Conservation (phyloP, 1,284 basidiomycete species). For the Singerocomus rubriflavus region DNA sequence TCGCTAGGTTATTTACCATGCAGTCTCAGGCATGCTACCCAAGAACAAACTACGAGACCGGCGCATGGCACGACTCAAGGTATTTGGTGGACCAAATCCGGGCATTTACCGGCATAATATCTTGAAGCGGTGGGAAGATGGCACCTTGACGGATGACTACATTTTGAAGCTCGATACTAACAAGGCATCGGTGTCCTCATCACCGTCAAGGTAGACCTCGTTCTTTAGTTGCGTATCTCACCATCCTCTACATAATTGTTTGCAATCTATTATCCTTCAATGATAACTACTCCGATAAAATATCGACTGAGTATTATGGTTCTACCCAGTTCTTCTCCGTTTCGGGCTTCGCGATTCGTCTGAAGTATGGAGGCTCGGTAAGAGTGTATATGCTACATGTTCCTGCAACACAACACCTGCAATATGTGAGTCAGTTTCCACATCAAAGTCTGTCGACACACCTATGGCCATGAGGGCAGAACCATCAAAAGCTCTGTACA, state of each 20-base stretch:
- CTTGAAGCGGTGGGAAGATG: slow-evolving; percentile 74
- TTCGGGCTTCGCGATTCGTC: slow-evolving; percentile 9
- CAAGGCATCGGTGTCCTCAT: slow-evolving; percentile 19
- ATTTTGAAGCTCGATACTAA: slow-evolving; percentile 36
- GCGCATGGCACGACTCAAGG: slow-evolving; percentile 79
- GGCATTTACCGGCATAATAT: slow-evolving; percentile 68
- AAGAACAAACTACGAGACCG: slow-evolving; percentile 92
- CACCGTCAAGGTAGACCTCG: slow-evolving; percentile 11
- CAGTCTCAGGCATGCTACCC: slow-evolving; percentile 94
- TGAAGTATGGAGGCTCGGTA: not conserved
- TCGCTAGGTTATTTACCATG: slow-evolving; percentile 87
- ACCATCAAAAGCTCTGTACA: slow-evolving; percentile 73
- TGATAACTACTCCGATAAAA: not conserved
- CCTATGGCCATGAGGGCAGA: slow-evolving; percentile 70
- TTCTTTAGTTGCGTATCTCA: slow-evolving; percentile 1
- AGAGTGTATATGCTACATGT: slow-evolving; percentile 42
- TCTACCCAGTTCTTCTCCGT: slow-evolving; percentile 9
- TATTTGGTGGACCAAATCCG: slow-evolving; percentile 77
- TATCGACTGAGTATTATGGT: not conserved
- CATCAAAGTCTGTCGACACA: slow-evolving; percentile 29
- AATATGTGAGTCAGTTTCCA: slow-evolving; percentile 8
- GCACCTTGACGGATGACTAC: slow-evolving; percentile 54
- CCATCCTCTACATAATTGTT: slow-evolving; percentile 2
- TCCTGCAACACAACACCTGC: slow-evolving; percentile 69
- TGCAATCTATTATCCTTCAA: slow-evolving; percentile 4